Evolutionary conservation across 2,329 filamentous ascomycete genomes (phyloP).

Genomic region (Pyricularia sp.): DNA sequence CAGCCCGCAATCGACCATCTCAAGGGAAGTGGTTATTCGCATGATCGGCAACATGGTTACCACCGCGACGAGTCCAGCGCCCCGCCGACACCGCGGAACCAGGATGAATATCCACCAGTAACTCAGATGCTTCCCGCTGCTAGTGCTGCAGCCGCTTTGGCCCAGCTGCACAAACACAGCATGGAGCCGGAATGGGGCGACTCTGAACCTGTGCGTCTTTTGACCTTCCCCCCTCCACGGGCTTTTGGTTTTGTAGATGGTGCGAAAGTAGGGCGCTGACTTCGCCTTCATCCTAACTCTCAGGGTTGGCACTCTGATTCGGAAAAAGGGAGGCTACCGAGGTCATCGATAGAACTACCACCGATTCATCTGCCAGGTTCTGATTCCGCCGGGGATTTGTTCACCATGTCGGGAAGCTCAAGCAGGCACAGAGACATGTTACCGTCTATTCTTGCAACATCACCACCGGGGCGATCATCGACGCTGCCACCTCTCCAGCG

Average conservation of each 20-base stretch:
- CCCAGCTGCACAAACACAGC: conserved; percentile 71
- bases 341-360: conserved; percentile 64
- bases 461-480: conserved; percentile 78
- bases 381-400: conserved; percentile 66
- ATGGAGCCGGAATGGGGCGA: conserved; percentile 67
- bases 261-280: neutral
- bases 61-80: conserved; percentile 57
- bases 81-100: conserved; percentile 57
- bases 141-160: conserved; percentile 76
- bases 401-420: conserved; percentile 41
- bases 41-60: conserved; percentile 49
- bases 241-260: neutral
- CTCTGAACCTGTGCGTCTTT: conserved; percentile 21
- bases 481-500: conserved; percentile 79
- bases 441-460: conserved; percentile 72
- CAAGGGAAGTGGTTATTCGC: conserved; percentile 37
- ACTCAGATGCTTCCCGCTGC: conserved; percentile 53
- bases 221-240: neutral
- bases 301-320: conserved; percentile 66
- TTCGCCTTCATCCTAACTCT: neutral
- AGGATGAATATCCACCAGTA: conserved; percentile 60
- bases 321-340: conserved; percentile 53
- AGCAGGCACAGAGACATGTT: conserved; percentile 63
- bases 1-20: conserved; percentile 13
- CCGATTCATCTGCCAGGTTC: conserved; percentile 50